Evolutionary conservation across 306 rosid species (phyloP).

Genomic region (Boehmeria nivea): DNA sequence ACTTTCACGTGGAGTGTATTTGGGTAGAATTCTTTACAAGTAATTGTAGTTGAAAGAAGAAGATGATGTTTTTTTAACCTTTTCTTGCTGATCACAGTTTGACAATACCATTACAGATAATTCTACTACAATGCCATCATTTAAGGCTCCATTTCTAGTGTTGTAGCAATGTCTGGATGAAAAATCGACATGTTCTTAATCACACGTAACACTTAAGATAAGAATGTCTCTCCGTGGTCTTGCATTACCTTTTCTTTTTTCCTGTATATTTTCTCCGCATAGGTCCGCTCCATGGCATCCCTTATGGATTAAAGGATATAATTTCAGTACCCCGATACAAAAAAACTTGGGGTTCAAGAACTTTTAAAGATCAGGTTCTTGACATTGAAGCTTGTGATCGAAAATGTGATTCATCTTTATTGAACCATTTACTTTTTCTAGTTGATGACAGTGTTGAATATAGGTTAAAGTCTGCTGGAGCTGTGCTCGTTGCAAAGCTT

Average conservation of each 20-base stretch:
- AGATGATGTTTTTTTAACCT: too few relatives aligned
- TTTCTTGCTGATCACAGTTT: too few relatives aligned
- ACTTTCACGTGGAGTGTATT: constrained; percentile 56
- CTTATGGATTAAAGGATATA: constrained; percentile 82
- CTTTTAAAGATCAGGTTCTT: constrained; percentile 62
- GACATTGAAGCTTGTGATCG: constrained; percentile 61
- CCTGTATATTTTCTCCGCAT: constrained; percentile 4
- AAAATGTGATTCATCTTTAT: constrained; percentile 1
- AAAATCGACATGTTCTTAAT: too few relatives aligned
- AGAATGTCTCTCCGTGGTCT: neutral
- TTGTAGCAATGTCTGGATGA: too few relatives aligned
- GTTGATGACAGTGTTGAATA: neutral
- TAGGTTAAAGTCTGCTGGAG: constrained; percentile 60
- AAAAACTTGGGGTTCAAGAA: constrained; percentile 77
- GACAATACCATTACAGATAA: too few relatives aligned
- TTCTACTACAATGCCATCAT: too few relatives aligned
- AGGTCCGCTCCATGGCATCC: constrained; percentile 85
- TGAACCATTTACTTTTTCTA: neutral
- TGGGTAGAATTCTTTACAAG: constrained; percentile 35
- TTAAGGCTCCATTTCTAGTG: too few relatives aligned
- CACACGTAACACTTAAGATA: too few relatives aligned
- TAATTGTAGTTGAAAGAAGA: neutral
- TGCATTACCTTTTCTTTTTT: neutral
- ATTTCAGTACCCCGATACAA: constrained; percentile 65
- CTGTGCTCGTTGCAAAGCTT: constrained; percentile 79